These are phyloP conservation scores for Discostella stelligera DNA, from an alignment of 352 stramenopile genomes.

Conservation along the genomic window DNA sequence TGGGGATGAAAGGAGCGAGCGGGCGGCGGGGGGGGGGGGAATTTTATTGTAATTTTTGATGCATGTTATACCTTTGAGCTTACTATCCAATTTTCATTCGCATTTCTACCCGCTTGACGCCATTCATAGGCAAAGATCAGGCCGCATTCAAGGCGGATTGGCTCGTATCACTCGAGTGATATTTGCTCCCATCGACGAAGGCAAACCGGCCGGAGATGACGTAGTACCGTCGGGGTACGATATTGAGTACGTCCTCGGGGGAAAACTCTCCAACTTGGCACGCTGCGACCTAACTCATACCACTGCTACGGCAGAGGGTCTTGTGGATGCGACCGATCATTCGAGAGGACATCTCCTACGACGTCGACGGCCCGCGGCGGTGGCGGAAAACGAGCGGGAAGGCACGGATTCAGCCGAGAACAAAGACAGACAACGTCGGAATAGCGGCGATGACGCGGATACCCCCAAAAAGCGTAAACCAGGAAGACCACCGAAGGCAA, in stretches of 20 bases:
- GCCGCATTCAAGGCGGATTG: conserved; percentile 48
- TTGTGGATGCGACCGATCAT: conserved; percentile 50
- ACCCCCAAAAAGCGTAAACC: conserved; percentile 16
- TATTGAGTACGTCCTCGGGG: conserved; percentile 71
- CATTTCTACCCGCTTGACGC: not conserved
- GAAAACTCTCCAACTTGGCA: conserved; percentile 52
- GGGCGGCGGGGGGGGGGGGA: not conserved
- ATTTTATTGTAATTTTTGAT: not conserved
- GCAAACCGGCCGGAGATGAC: not conserved
- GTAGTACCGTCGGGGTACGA: conserved; percentile 35
- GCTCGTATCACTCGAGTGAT: conserved; percentile 30
- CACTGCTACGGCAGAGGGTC: conserved; percentile 65
- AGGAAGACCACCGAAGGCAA: conserved; percentile 14
- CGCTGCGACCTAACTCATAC: conserved; percentile 67
- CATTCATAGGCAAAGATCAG: conserved; percentile 38
- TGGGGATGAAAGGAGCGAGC: not conserved
- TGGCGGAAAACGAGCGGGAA: conserved; percentile 4
- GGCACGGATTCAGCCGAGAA: not conserved
- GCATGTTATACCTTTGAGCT: not conserved
- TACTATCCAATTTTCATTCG: not conserved
- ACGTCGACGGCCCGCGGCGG: conserved; percentile 8
- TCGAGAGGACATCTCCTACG: conserved; percentile 13
- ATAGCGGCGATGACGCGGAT: conserved; percentile 1
- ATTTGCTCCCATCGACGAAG: conserved; percentile 6
- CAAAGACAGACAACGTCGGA: conserved; percentile 9